Conservation (phyloP, 176 grass and related monocot genomes). For the Elaeis guineensis region DNA sequence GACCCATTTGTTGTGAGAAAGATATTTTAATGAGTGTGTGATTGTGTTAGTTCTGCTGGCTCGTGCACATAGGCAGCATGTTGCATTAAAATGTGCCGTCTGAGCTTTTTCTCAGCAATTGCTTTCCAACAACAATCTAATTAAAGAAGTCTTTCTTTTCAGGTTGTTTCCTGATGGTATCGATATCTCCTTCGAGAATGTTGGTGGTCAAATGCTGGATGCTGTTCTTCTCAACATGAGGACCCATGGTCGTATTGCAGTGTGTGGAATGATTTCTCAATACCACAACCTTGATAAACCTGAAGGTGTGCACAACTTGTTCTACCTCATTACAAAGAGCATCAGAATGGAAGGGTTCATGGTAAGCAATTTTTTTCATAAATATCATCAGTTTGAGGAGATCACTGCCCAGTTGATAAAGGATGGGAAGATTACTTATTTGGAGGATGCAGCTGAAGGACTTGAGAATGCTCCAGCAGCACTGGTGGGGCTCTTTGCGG, state of each 20-base stretch:
- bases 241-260: background rate
- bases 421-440: slow-evolving; percentile 36
- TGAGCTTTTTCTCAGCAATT: too few species aligned
- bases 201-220: background rate
- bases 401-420: slow-evolving; percentile 22
- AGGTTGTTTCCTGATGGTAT: slow-evolving; percentile 32
- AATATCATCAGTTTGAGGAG: slow-evolving; percentile 38
- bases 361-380: slow-evolving; percentile 32
- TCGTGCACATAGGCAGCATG: too few species aligned
- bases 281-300: background rate
- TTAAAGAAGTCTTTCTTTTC: too few species aligned
- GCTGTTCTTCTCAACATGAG: background rate
- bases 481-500: slow-evolving; percentile 43
- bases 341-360: slow-evolving; percentile 47
- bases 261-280: background rate
- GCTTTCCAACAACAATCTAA: too few species aligned
- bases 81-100: too few species aligned
- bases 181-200: background rate
- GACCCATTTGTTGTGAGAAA: too few species aligned
- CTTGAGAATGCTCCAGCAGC: slow-evolving; percentile 40
- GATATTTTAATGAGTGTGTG: too few species aligned
- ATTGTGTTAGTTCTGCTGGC: too few species aligned
- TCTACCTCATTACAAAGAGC: slow-evolving; percentile 25
- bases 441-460: slow-evolving; percentile 48
- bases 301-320: background rate